A percentile compares a stretch with the other conserved stretches of the same genome.
phyloP scores from a whole-genome alignment of 768 basidiomycete genomes.

The Sarcomyxa edulis region DNA sequence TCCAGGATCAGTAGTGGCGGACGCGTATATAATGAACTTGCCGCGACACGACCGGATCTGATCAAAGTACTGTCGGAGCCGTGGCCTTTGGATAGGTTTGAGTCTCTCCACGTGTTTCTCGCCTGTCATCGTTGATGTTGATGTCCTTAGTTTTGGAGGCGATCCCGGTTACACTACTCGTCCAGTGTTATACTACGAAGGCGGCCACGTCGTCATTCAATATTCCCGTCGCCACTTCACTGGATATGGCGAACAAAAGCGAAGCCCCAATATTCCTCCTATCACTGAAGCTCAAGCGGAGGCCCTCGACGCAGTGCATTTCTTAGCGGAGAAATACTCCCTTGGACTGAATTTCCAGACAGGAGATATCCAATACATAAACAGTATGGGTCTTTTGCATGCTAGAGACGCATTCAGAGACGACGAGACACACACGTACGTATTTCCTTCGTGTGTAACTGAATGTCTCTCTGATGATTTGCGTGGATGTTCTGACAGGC shows the following conservation, averaged over 20 bases:
- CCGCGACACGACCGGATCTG: slow-evolving; percentile 38
- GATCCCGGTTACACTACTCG: slow-evolving; percentile 9
- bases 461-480: not conserved
- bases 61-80: slow-evolving; percentile 33
- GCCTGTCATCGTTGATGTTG: slow-evolving; percentile 2
- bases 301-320: slow-evolving; percentile 15
- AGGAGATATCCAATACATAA: slow-evolving; percentile 16
- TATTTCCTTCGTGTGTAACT: too few species aligned
- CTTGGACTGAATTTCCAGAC: slow-evolving; percentile 15
- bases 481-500: slow-evolving; percentile 14
- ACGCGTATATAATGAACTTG: slow-evolving; percentile 41
- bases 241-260: slow-evolving; percentile 9
- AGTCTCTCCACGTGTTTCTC: not conserved
- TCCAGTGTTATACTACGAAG: slow-evolving; percentile 12
- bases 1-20: slow-evolving; percentile 39
- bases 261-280: slow-evolving; percentile 12
- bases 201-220: slow-evolving; percentile 12
- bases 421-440: slow-evolving; percentile 13
- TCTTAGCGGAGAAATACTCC: slow-evolving; percentile 13
- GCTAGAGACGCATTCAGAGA: slow-evolving; percentile 16
- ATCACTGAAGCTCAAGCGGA: slow-evolving; percentile 17
- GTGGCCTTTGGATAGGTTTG: slow-evolving; percentile 38
- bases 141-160: slow-evolving; percentile 9
- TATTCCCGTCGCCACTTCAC: slow-evolving; percentile 16
- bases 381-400: slow-evolving; percentile 13